phyloP scores from a whole-genome alignment of 352 stramenopile species.

The Discostella stelligera region DNA sequence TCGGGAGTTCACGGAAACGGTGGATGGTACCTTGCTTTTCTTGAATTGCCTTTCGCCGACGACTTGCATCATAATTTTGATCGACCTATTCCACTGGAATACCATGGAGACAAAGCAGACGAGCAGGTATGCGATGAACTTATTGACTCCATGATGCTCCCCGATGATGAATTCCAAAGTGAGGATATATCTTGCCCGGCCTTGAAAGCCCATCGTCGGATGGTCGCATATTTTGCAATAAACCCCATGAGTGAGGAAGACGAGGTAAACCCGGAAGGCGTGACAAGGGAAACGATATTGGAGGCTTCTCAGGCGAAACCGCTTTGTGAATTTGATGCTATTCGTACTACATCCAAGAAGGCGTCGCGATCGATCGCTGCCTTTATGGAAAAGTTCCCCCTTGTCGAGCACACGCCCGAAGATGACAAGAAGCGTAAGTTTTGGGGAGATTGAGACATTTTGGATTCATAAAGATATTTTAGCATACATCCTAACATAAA shows the following conservation, averaged over 20 bases:
- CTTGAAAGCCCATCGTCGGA: conserved; percentile 29
- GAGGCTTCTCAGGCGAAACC: conserved; percentile 25
- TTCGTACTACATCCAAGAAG: conserved; percentile 26
- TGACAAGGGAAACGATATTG: conserved; percentile 35
- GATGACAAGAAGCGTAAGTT: conserved; percentile 37
- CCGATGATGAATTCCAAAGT: conserved; percentile 49
- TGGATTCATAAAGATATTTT: not conserved
- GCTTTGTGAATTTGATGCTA: conserved; percentile 40
- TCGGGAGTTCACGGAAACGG: not conserved
- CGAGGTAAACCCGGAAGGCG: conserved; percentile 16
- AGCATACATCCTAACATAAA: not conserved
- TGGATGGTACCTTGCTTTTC: conserved; percentile 53
- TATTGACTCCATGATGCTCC: conserved; percentile 70
- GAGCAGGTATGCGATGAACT: conserved; percentile 56
- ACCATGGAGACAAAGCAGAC: conserved; percentile 28
- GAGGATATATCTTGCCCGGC: conserved; percentile 36
- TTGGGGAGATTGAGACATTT: conserved; percentile 35
- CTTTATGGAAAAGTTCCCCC: conserved; percentile 39
- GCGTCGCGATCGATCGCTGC: conserved; percentile 26
- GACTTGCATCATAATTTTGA: conserved; percentile 52
- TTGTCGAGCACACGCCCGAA: conserved; percentile 22
- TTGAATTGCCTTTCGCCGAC: conserved; percentile 71
- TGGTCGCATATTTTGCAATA: conserved; percentile 48
- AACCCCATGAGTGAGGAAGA: conserved; percentile 30
- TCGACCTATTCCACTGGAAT: conserved; percentile 16